These are phyloP conservation scores for Lycium ferocissimum DNA, from an alignment of 257 asterid species.

Conservation along the genomic window DNA sequence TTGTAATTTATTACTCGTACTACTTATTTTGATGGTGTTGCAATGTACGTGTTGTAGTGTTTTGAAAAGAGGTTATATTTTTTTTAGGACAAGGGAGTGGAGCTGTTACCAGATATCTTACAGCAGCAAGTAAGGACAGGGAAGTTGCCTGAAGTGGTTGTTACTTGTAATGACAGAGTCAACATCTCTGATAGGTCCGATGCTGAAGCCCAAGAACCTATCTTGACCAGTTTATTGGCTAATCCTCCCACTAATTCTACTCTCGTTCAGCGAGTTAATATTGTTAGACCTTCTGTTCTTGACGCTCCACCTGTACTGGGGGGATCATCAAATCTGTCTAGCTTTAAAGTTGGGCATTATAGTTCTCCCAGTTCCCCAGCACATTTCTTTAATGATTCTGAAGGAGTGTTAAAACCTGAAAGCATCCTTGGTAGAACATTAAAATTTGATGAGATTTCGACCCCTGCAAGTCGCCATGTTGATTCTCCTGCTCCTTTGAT, in stretches of 20 bases:
- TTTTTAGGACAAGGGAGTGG: conserved; percentile 74
- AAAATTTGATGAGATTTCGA: conserved; percentile 32
- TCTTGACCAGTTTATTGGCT: conserved; percentile 59
- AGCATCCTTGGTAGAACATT: conserved; percentile 37
- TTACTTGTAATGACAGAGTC: conserved; percentile 34
- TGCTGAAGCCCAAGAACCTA: conserved; percentile 57
- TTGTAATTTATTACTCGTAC: not conserved
- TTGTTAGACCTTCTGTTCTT: conserved; percentile 34
- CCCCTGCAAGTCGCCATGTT: conserved; percentile 27
- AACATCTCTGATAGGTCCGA: conserved; percentile 43
- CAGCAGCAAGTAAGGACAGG: conserved; percentile 76
- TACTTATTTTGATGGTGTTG: not conserved
- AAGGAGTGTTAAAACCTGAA: conserved; percentile 37
- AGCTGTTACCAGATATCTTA: conserved; percentile 72
- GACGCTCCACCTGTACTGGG: conserved; percentile 33
- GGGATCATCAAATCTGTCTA: conserved; percentile 32
- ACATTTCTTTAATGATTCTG: conserved; percentile 36
- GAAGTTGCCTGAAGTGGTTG: conserved; percentile 55
- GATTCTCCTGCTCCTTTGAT: conserved; percentile 36
- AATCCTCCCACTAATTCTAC: conserved; percentile 38
- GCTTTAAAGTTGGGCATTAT: conserved; percentile 30
- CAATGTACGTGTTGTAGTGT: not conserved
- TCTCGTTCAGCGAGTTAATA: conserved; percentile 30
- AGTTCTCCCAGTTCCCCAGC: conserved; percentile 36
- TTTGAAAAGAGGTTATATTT: conserved; percentile 19